These are phyloP conservation scores for Pugionium dolabratum DNA, from an alignment of 345 rosid species.

Conservation along the genomic window DNA sequence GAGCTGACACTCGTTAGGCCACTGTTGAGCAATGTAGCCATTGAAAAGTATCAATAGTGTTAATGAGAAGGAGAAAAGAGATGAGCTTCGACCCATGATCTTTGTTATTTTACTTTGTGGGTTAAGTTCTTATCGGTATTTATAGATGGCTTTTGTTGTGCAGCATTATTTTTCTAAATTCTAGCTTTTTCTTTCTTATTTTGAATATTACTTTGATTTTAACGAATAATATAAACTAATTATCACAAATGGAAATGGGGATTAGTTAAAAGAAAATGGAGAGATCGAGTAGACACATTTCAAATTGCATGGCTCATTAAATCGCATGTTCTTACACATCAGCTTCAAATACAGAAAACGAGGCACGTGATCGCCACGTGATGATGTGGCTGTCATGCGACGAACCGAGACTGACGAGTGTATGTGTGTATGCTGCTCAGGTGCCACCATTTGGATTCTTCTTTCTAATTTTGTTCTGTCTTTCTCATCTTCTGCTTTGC, in stretches of 20 bases:
- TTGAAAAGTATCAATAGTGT: constrained; percentile 48
- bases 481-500: not conserved
- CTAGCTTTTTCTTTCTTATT: too few relatives aligned
- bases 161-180: not conserved
- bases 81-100: constrained; percentile 30
- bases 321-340: constrained; percentile 31
- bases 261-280: constrained; percentile 5
- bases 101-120: constrained; percentile 11
- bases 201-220: too few relatives aligned
- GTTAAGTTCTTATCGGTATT: constrained; percentile 21
- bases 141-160: constrained; percentile 24
- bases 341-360: constrained; percentile 14
- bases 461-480: not conserved
- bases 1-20: constrained; percentile 51
- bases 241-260: not conserved
- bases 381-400: constrained; percentile 24
- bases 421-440: constrained; percentile 31
- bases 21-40: constrained; percentile 47
- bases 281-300: constrained; percentile 24
- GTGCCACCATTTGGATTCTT: constrained; percentile 26
- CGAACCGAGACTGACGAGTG: constrained; percentile 32
- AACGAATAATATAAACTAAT: not conserved
- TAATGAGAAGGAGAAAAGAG: constrained; percentile 39
- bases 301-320: constrained; percentile 32
- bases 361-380: constrained; percentile 23